Base-by-base conservation (phyloP, 306 rosid species). In the Neltuma alba region DNA sequence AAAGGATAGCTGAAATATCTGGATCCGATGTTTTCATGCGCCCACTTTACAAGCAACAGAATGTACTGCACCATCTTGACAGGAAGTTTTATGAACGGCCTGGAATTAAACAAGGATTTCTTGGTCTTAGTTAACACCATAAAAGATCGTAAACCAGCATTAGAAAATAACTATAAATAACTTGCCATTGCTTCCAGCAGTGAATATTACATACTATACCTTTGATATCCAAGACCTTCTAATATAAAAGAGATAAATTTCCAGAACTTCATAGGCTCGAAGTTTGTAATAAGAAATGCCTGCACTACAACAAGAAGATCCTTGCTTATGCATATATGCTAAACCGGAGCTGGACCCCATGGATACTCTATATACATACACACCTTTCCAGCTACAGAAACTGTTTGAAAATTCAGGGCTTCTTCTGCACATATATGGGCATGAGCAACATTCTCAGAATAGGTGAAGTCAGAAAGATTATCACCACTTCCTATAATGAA, bases 261-360 rank as follows among this genome's bases (percentile, higher is more conserved):
- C 93, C 92, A 85, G 82, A 92, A 92, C 78, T 88, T 90, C 82
- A 83, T 83, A 72, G 97, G 93, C 89, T 88, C 85, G 57, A 89
- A 80, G 85, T 94, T 90, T 4, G 98, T 85, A 83, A 94, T 89
- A 82, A 92, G 92, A 89, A 94, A 94, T n/a, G 94, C 93, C 98
- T 92, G 80, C 87, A 85, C 54, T 75, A 75, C 13, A 57, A 79
- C 41, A 47, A 63, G 58, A 38, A 82, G 78, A 67, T 47, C 60
- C 42, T 21, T 83, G 40, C 82, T 73, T 84, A 81, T 54, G 58
- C 30, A 37, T 72, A 42, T 45, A 9, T 78, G 80, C 60, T 64
- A 65, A 81, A 72, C 67, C 28, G 83, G 75, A 60, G 37, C 70
- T 65, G 52, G 69, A 33, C 14, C 63, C 37, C 72, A 63, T 36